A percentile compares a stretch with the other conserved stretches of the same genome.
phyloP scores from a whole-genome alignment of 2,329 filamentous ascomycete genomes.

The Dendrostoma leiphaemia region DNA sequence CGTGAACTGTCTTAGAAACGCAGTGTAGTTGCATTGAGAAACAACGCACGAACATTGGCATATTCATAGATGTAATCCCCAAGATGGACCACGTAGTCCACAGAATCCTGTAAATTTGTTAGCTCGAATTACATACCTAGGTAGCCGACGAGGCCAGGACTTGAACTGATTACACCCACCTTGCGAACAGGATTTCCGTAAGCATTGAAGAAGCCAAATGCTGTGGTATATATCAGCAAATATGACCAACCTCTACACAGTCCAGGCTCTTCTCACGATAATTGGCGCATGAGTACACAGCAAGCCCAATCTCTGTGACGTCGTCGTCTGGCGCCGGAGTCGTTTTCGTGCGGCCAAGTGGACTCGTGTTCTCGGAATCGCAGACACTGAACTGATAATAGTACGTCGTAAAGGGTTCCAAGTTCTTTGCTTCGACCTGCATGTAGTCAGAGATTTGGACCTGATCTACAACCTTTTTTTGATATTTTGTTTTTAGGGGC shows the following conservation, averaged over 20 bases:
- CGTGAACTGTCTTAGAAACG: too few species aligned
- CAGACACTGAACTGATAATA: conserved; percentile 72
- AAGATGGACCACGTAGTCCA: conserved; percentile 59
- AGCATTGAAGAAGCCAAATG: conserved; percentile 58
- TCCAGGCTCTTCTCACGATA: conserved; percentile 45
- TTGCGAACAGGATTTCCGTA: conserved; percentile 59
- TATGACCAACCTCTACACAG: background rate
- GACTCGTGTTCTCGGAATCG: conserved; percentile 57
- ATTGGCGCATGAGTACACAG: conserved; percentile 71
- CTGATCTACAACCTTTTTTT: too few species aligned
- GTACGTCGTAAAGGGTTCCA: conserved; percentile 64
- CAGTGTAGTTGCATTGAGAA: too few species aligned
- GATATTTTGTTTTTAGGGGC: too few species aligned
- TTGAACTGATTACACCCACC: conserved; percentile 4
- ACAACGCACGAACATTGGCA: too few species aligned
- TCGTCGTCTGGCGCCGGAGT: conserved; percentile 56
- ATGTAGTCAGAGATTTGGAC: too few species aligned
- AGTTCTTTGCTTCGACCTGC: conserved; percentile 61
- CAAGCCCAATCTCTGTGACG: conserved; percentile 57
- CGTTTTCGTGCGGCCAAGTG: conserved; percentile 69
- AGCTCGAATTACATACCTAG: background rate
- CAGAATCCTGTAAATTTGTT: conserved; percentile 37
- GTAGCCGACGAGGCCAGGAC: too few species aligned
- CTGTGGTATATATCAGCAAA: conserved; percentile 23
- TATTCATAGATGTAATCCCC: conserved; percentile 67